Evolutionary conservation across 768 basidiomycete species (phyloP).

Genomic region (Galerina sulciceps): DNA sequence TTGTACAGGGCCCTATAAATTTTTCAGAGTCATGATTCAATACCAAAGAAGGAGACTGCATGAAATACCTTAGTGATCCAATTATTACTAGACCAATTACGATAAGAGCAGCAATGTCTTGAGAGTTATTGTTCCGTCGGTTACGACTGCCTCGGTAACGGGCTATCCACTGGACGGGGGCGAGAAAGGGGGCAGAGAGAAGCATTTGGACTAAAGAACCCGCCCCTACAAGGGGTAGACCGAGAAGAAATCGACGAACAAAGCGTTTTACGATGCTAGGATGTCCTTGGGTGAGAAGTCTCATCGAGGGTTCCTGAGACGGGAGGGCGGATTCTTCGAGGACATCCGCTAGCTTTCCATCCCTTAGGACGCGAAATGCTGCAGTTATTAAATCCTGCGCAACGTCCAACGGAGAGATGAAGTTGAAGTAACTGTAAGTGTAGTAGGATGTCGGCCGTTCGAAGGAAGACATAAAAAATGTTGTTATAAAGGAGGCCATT

Average conservation of each 20-base stretch:
- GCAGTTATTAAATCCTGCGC: constrained; percentile 65
- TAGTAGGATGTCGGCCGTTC: constrained; percentile 52
- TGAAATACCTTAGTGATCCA: constrained; percentile 61
- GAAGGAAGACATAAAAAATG: constrained; percentile 64
- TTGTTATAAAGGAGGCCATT: constrained; percentile 70
- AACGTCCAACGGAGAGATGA: constrained; percentile 53
- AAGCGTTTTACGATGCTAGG: constrained; percentile 59
- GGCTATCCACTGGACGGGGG: constrained; percentile 72
- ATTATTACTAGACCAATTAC: constrained; percentile 62
- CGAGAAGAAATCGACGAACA: constrained; percentile 73
- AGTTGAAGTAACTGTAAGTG: constrained; percentile 35
- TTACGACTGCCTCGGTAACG: constrained; percentile 62
- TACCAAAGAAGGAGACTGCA: neutral
- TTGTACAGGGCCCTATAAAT: constrained; percentile 65
- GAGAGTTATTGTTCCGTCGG: constrained; percentile 58
- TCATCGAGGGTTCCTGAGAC: constrained; percentile 18
- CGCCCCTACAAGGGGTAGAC: constrained; percentile 78
- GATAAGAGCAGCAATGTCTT: constrained; percentile 69
- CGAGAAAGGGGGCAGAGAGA: constrained; percentile 62
- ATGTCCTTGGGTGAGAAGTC: constrained; percentile 24
- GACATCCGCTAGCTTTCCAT: constrained; percentile 50
- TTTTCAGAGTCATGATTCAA: constrained; percentile 12
- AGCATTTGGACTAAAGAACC: constrained; percentile 78
- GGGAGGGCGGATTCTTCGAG: constrained; percentile 37
- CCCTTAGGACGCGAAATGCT: constrained; percentile 63